phyloP scores from a whole-genome alignment of 768 basidiomycete genomes.

The Rhizopogon rudus region DNA sequence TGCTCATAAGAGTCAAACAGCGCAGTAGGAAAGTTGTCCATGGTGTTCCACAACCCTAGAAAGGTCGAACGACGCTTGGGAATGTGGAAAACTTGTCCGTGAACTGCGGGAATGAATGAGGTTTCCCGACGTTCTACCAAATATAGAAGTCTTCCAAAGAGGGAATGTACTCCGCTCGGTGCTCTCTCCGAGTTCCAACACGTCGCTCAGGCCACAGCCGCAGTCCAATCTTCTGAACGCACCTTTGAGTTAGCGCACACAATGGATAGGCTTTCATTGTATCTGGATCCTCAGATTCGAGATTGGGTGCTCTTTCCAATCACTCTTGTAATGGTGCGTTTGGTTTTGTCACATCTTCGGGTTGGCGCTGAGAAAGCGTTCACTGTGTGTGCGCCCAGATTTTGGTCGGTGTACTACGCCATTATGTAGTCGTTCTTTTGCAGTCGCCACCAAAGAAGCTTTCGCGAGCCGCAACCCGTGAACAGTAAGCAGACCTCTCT shows the following conservation, averaged over 20 bases:
- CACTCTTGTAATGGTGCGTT: constrained; percentile 89
- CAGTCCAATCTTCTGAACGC: background rate
- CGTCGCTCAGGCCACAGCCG: background rate
- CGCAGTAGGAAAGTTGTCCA: constrained; percentile 81
- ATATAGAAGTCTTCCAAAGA: constrained; percentile 11
- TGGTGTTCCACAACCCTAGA: constrained; percentile 24
- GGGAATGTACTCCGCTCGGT: constrained; percentile 14
- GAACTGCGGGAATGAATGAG: background rate
- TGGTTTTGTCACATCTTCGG: background rate
- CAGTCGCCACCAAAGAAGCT: constrained; percentile 81
- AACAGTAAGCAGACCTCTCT: constrained; percentile 67
- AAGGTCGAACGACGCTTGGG: background rate
- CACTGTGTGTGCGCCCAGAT: constrained; percentile 45
- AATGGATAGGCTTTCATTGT: constrained; percentile 41
- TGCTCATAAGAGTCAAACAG: constrained; percentile 91
- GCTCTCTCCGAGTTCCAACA: constrained; percentile 2
- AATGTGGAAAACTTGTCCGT: background rate
- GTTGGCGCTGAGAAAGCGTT: background rate
- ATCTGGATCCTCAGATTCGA: constrained; percentile 94
- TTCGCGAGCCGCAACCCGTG: constrained; percentile 72
- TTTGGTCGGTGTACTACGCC: constrained; percentile 86
- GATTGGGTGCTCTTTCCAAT: constrained; percentile 95
- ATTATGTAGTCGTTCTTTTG: constrained; percentile 86
- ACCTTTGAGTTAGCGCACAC: background rate
- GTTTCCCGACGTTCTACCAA: too few species aligned